Conservation (phyloP, 129 eudicot species). For the Centrapalus pauciflorus region DNA sequence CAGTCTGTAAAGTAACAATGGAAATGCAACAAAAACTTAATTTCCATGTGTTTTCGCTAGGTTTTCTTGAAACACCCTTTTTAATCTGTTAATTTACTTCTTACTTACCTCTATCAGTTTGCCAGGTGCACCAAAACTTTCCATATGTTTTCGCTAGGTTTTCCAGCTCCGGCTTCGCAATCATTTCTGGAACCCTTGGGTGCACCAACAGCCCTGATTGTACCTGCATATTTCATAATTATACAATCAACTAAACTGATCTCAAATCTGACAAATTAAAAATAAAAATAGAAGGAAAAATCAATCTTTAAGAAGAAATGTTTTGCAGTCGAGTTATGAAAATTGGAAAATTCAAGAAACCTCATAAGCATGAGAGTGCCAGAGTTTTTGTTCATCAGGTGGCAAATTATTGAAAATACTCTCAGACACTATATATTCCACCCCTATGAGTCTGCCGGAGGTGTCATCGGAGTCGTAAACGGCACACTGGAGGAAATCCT, state of each 20-base stretch:
- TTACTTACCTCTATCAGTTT: conserved; percentile 73
- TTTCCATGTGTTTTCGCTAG: too few relatives aligned
- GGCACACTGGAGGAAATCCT: conserved; percentile 71
- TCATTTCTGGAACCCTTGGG: conserved; percentile 55
- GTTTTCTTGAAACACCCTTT: too few relatives aligned
- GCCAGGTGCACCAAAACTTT: conserved; percentile 92
- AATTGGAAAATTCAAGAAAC: neutral
- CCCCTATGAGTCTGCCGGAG: conserved; percentile 46
- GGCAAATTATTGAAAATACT: conserved; percentile 36
- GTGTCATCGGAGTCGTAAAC: conserved; percentile 60
- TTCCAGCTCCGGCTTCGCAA: conserved; percentile 49
- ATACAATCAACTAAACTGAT: neutral
- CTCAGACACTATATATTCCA: conserved; percentile 59
- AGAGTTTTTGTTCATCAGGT: conserved; percentile 56
- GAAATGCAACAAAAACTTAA: too few relatives aligned
- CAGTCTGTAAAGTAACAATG: too few relatives aligned
- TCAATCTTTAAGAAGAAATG: neutral
- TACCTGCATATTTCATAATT: conserved; percentile 27
- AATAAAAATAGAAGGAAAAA: neutral
- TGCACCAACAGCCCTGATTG: conserved; percentile 61
- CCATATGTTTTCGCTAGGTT: conserved; percentile 61
- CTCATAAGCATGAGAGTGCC: conserved; percentile 76
- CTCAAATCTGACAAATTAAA: neutral
- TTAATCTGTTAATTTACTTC: neutral
- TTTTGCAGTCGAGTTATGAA: too few relatives aligned